Evolutionary conservation across 2,329 filamentous ascomycete genomes (phyloP).

Genomic region (Ceratocystiopsis sp.): DNA sequence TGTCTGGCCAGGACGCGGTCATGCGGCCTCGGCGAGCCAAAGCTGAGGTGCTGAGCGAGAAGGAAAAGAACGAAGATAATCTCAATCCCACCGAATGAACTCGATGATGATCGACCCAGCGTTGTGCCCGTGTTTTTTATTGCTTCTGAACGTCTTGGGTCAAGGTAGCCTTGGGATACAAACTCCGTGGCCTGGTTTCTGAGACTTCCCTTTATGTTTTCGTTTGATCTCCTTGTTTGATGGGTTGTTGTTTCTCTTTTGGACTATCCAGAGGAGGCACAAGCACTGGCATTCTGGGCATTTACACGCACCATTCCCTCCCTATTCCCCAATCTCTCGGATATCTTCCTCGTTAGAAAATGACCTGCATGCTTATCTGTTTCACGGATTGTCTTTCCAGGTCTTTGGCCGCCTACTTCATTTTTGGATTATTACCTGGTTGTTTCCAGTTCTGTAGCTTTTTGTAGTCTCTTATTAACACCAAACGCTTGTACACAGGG

Average conservation of each 20-base stretch:
- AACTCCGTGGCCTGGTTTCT: too few relatives aligned
- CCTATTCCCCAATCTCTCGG: too few relatives aligned
- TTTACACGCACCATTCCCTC: too few relatives aligned
- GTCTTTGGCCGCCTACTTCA: not conserved
- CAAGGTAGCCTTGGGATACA: too few relatives aligned
- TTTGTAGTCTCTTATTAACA: too few relatives aligned
- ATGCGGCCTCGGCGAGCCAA: constrained; percentile 39
- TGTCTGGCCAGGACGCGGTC: constrained; percentile 78
- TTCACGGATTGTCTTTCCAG: not conserved
- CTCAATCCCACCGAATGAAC: too few relatives aligned
- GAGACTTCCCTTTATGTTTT: too few relatives aligned
- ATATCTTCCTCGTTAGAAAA: too few relatives aligned
- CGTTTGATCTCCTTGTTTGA: not conserved
- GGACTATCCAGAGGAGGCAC: not conserved
- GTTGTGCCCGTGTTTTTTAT: too few relatives aligned
- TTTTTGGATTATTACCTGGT: not conserved
- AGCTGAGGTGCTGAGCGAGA: constrained; percentile 13
- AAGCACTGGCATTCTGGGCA: not conserved
- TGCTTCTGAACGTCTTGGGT: too few relatives aligned
- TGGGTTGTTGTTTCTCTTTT: not conserved
- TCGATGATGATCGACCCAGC: too few relatives aligned
- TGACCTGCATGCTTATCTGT: not conserved
- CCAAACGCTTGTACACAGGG: too few relatives aligned
- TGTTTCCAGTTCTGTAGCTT: not conserved
- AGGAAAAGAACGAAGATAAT: constrained; percentile 14